These are phyloP conservation scores for Coniochaeta sp. DNA, from an alignment of 2,329 filamentous ascomycete species.

Conservation along the genomic window DNA sequence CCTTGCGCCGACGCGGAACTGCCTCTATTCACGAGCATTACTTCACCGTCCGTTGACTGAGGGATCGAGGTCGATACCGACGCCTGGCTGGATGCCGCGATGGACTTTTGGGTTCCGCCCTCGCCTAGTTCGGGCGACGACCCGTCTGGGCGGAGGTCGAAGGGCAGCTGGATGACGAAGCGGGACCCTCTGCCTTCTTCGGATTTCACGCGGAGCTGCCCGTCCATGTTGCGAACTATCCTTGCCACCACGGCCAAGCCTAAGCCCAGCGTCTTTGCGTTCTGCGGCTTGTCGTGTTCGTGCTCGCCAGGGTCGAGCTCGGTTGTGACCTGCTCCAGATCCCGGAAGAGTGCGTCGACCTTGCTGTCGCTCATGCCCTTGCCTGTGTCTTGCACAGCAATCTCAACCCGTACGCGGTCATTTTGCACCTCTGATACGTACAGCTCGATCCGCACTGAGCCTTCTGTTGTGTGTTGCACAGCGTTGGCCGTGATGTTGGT, in stretches of 20 bases:
- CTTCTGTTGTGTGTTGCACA: conserved; percentile 65
- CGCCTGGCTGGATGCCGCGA: conserved; percentile 17
- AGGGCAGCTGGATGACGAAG: conserved; percentile 74
- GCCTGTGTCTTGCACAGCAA: conserved; percentile 61
- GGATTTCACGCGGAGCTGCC: conserved; percentile 76
- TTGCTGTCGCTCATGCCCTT: conserved; percentile 42
- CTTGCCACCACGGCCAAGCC: conserved; percentile 85
- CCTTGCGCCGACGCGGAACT: conserved; percentile 13
- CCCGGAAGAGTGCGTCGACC: conserved; percentile 50
- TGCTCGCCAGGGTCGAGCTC: conserved; percentile 28
- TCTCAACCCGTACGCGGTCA: conserved; percentile 59
- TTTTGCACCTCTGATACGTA: conserved; percentile 51
- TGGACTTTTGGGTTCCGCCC: conserved; percentile 8
- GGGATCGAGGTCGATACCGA: conserved; percentile 24
- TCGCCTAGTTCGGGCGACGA: conserved; percentile 3
- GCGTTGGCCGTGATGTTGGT: conserved; percentile 82
- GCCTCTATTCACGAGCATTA: conserved; percentile 52
- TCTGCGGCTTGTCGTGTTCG: conserved; percentile 20
- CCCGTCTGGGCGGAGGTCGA: conserved; percentile 51
- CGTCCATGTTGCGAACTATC: conserved; percentile 84
- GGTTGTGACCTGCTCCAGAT: conserved; percentile 50
- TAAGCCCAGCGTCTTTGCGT: conserved; percentile 55
- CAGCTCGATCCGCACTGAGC: conserved; percentile 63
- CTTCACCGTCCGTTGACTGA: conserved; percentile 39
- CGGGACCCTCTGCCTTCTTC: conserved; percentile 75